Evolutionary conservation across 805 yeast species (phyloP), one percentile per base, ranked within the genome.

Genomic region (Metschnikowia santaceciliae): DNA sequence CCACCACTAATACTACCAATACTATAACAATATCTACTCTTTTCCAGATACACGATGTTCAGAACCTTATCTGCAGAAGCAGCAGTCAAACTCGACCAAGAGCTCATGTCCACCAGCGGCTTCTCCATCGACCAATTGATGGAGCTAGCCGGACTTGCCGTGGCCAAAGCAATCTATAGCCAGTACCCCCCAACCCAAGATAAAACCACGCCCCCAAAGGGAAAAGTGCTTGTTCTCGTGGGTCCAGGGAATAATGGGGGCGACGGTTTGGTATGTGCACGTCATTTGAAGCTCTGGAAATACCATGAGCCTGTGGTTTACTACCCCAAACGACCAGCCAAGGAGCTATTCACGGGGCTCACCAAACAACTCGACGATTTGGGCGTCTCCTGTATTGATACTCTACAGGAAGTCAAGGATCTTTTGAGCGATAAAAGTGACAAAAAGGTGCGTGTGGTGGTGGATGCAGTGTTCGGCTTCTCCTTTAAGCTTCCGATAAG

Each of bases 201-300:
- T 26, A 20, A 14, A 7, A 26, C 7, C 2, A 1, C 41, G 11
- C 22, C 35, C 6, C 32, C 13, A 4, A 13, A 13, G 2, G 40
- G 42, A 36, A 36, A 64, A 39, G 84, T 90, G 1, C 70, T 91
- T 39, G 78, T 94, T 1, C 72, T 94, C 4, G 90, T 85, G 10
- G 99, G 99, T 0, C 98, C 98, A 0, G 99, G 99, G 1, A 94
- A 94, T 63, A 94, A 94, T 63, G 92, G 96, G 1, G 99, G 98
- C 2, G 99, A 94, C 69, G 99, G 98, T 0, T 71, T 94, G 13
- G 99, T 94, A 1, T 96, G 97, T 30, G 96, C 97, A 1, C 77
- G 99, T 40, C 99, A 94, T 65, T 72, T 94, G 55, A 81, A 81
- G 57, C 69, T 90, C 11, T 82, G 94, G 75, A 69, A 69, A 8